A percentile compares a stretch with the other conserved stretches of the same genome.
These are phyloP conservation scores for Sideroxylon spinosum DNA, from an alignment of 179 eudicot genomes.

Conservation along the genomic window DNA sequence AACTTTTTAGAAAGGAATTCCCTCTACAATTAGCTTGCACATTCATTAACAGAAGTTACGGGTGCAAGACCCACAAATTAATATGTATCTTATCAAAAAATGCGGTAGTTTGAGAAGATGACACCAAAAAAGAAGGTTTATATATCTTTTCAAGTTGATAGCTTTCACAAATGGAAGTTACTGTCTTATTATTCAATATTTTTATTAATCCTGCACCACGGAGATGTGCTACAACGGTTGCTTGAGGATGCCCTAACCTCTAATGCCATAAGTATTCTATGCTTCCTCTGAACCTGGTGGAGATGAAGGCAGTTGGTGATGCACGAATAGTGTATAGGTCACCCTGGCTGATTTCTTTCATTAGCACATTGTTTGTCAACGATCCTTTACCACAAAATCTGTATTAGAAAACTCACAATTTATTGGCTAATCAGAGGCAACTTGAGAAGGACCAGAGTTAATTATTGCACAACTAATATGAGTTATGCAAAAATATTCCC, in stretches of 20 bases:
- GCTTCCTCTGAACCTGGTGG: background rate
- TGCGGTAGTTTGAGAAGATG: background rate
- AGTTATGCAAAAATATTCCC: background rate
- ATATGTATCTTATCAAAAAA: background rate
- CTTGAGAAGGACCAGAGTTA: background rate
- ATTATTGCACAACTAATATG: background rate
- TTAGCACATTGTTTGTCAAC: background rate
- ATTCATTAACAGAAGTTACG: background rate
- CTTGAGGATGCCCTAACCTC: background rate
- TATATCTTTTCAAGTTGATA: background rate
- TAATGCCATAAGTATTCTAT: background rate
- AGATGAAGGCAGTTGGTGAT: background rate
- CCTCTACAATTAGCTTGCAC: constrained; percentile 12
- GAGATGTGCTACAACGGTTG: background rate
- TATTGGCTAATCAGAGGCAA: background rate
- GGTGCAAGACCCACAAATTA: constrained; percentile 4
- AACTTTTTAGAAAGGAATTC: background rate
- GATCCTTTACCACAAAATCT: background rate
- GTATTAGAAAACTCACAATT: background rate
- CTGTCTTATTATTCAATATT: background rate
- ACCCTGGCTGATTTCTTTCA: background rate
- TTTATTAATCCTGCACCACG: background rate
- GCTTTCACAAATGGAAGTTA: background rate
- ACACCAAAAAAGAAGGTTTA: background rate
- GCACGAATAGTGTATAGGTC: background rate